phyloP scores from a whole-genome alignment of 805 yeast species.

The Henningerozyma blattae region DNA sequence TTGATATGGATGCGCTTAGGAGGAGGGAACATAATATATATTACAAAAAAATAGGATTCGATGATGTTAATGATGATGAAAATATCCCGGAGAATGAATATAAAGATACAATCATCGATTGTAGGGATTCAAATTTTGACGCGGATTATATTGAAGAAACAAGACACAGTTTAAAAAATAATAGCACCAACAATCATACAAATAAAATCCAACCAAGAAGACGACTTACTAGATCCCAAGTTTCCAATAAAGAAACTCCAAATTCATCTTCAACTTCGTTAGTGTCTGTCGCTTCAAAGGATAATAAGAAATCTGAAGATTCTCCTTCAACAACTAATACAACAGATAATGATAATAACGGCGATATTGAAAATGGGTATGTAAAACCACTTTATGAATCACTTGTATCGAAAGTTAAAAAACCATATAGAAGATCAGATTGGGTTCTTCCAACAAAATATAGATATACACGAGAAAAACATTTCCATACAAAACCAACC shows the following conservation, averaged over 20 bases:
- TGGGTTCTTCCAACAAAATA: slow-evolving; percentile 22
- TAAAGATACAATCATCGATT: not conserved
- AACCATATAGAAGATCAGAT: slow-evolving; percentile 26
- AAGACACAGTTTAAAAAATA: not conserved
- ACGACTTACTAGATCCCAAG: slow-evolving; percentile 4
- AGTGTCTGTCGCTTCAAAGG: not conserved
- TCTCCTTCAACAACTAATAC: slow-evolving; percentile 1
- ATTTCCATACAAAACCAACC: slow-evolving; percentile 20
- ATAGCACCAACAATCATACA: not conserved
- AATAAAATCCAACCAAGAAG: not conserved
- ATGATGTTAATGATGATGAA: not conserved
- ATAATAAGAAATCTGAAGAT: slow-evolving; percentile 1
- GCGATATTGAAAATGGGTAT: slow-evolving; percentile 1
- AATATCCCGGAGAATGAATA: not conserved
- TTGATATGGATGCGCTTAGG: slow-evolving; percentile 18
- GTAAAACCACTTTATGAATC: slow-evolving; percentile 20
- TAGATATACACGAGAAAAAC: slow-evolving; percentile 23
- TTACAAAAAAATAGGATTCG: slow-evolving; percentile 12
- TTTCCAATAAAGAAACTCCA: not conserved
- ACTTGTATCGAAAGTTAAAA: slow-evolving; percentile 18
- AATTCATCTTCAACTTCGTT: not conserved
- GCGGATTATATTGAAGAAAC: not conserved
- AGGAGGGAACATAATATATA: slow-evolving; percentile 17
- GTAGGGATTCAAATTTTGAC: not conserved
- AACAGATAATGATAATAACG: not conserved